Evolutionary conservation across 2,329 filamentous ascomycete genomes (phyloP), one percentile per base, ranked within the genome.

Genomic region (Penicillium sp.): DNA sequence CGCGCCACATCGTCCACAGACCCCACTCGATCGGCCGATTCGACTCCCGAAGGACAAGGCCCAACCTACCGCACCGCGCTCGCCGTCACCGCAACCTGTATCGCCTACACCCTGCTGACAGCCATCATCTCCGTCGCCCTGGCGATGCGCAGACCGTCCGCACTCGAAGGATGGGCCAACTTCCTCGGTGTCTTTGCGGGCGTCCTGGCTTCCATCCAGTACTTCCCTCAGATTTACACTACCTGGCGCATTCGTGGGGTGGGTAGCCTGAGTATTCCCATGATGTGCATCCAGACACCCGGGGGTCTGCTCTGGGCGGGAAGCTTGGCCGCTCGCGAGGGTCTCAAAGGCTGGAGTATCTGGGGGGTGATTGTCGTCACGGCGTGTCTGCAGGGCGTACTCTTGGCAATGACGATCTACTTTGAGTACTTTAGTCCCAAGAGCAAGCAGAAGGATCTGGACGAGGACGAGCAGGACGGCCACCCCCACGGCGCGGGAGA

Each of bases 231-330:
- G 71, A 95, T 98, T 55, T 90, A 84, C 73, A 96, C 87, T 45
- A 98, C 93, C 0, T 94, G 88, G 71, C 80, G 76, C 45, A 75
- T 96, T 49, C 86, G 91, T 65, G 85, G 90, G 60, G 86, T 95
- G 2, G 90, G 90, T 46, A 95, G 90, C 66, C 73, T 98, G 59
- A 95, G 89, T 62, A 93, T 98, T 48, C 85, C 89, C 4, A 97
- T 96, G 86, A 97, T 98, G 90, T 86, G 87, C 65, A 95, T 98
- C 32, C 93, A 98, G 68, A 96, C 91, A 0, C 93, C 93, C 0
- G 93, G 93, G 0, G 90, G 89, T 50, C 84, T 95, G 58, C 73
- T 98, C 5, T 97, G 95, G 72, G 90, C 91, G 0, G 84, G 79
- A 9, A 96, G 90, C 66, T 73, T 98, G 38, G 89, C 85, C 43